Evolutionary conservation across 2,329 filamentous ascomycete genomes (phyloP).

Genomic region (Fusarium redolens): DNA sequence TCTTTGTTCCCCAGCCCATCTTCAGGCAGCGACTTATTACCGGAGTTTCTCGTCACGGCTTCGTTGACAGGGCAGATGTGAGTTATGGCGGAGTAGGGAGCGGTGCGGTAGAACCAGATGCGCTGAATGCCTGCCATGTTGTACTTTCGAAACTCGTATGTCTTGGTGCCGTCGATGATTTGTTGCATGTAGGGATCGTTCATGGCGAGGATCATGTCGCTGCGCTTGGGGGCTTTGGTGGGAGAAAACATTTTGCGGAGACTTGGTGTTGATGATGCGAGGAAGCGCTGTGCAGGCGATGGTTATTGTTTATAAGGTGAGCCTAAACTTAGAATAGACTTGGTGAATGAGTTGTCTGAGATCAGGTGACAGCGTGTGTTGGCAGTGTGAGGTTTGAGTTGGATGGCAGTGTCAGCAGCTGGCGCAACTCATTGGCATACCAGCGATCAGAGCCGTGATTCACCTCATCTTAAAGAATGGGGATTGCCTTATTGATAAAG

Average conservation of each 20-base stretch:
- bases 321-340: not conserved
- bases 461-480: accelerated
- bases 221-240: not conserved
- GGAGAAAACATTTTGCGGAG: not conserved
- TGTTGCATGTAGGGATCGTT: constrained; percentile 39
- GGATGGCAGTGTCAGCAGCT: not conserved
- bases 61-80: constrained; percentile 41
- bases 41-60: constrained; percentile 29
- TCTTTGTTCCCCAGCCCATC: constrained; percentile 43
- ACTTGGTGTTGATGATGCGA: not conserved
- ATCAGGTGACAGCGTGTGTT: not conserved
- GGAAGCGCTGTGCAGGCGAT: not conserved
- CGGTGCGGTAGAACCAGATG: constrained; percentile 45
- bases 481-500: accelerated
- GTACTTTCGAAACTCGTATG: constrained; percentile 43
- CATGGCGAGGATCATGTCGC: constrained; percentile 30
- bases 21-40: constrained; percentile 23
- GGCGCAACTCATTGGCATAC: not conserved
- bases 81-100: constrained; percentile 42
- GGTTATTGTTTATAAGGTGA: not conserved
- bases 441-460: accelerated
- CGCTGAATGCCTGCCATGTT: constrained; percentile 27
- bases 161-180: constrained; percentile 42
- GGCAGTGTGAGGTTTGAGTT: not conserved
- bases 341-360: not conserved